Base-by-base conservation (phyloP, 2,329 filamentous ascomycete genomes). In the Fusarium sp. region DNA sequence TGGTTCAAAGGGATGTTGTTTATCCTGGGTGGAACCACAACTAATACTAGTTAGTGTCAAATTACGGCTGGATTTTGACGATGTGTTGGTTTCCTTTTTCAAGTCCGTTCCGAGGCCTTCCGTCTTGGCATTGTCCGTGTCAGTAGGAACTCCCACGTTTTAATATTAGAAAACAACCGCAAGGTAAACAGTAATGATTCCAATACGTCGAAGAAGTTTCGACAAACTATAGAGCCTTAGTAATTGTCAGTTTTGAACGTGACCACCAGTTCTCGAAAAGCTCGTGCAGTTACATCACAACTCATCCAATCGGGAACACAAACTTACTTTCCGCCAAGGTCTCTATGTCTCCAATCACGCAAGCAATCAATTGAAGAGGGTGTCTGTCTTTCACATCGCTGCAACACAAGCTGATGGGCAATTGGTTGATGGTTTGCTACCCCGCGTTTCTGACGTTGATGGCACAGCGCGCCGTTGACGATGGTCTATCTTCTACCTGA, bases 391-490 rank as follows among this genome's bases (percentile, higher is more conserved):
- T 35, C 20, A 19, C n/a, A 44, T 22, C n/a, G 28, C 46, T 62
- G 37, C 26, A 58, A 57, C 35, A 10, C 39, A 49, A 39, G 40
- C 20, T 17, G 43, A 19, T 24, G 44, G 19, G 3, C 24, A 19
- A 40, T 52, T 55, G 22, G 49, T 8, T 17, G 57, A 41, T 20
- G n/a, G 40, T 40, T 20, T 30, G 30, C 47, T 69, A 70, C 66
- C 66, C 66, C 66, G 66, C 66, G 66, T 70, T 65, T 67, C 56
- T 70, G 66, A 70, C 66, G 66, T 41, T 44, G 46, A 67, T 67
- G 61, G 55, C 56, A 65, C 45, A 51, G 13, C 15, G 44, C 24
- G 20, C 35, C 10, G 33, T 47, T 35, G 39, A 39, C 20, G 53
- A 60, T 63, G 20, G 39, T 53, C 30, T 26, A 61, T 62, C 56